phyloP scores from a whole-genome alignment of 495 filamentous ascomycete genomes.

The Umbilicaria muhlenbergii region DNA sequence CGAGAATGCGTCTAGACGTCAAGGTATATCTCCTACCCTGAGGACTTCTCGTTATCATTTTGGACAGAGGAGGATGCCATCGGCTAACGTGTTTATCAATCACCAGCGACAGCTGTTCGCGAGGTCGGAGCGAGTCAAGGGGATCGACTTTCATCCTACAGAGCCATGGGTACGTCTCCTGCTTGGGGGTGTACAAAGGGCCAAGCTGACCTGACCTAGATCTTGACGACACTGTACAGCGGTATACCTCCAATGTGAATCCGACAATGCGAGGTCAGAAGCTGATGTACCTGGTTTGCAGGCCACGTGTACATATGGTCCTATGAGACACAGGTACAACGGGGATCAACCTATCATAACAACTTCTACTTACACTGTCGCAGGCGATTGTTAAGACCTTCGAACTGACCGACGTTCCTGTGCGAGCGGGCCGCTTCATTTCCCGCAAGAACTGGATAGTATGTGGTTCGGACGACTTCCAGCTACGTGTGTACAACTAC shows the following conservation, averaged over 20 bases:
- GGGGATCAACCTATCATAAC: conserved; percentile 5
- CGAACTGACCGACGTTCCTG: conserved; percentile 96
- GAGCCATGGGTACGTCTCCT: conserved; percentile 63
- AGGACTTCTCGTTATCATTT: neutral
- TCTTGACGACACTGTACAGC: conserved; percentile 90
- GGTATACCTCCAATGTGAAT: conserved; percentile 34
- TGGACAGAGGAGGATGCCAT: too few relatives aligned
- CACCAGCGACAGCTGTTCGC: conserved; percentile 65
- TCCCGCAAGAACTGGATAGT: conserved; percentile 99
- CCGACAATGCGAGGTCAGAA: conserved; percentile 1
- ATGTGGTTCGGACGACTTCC: conserved; percentile 96
- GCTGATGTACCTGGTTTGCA: conserved; percentile 19
- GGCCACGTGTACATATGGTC: conserved; percentile 99
- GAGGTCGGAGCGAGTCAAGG: conserved; percentile 84
- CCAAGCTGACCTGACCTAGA: conserved; percentile 31
- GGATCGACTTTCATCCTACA: conserved; percentile 91
- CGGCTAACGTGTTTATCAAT: conserved; percentile 17
- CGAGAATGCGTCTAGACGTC: conserved; percentile 77
- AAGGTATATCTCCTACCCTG: conserved; percentile 46
- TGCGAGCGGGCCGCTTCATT: conserved; percentile 91
- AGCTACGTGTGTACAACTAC: conserved; percentile 93
- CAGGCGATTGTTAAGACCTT: conserved; percentile 95
- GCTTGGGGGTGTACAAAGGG: neutral
- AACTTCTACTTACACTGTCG: conserved; percentile 1
- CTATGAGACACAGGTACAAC: conserved; percentile 72